Base-by-base conservation (phyloP, 768 basidiomycete species). In the Hericium coralloides region DNA sequence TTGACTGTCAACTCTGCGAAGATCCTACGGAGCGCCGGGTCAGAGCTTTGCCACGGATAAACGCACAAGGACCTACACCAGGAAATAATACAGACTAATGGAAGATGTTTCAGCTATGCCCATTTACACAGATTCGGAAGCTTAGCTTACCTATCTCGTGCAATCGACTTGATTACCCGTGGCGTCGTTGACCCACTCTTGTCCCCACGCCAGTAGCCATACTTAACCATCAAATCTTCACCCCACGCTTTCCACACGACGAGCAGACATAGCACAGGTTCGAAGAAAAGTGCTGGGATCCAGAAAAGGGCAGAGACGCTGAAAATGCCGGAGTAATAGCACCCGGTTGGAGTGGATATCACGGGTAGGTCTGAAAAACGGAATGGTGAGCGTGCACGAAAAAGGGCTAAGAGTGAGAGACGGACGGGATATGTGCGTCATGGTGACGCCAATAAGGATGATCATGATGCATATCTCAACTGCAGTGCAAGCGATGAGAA, bases 171-270 rank as follows among this genome's bases (percentile, higher is more conserved):
- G 31, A 23, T 38, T n/a, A 53, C 9, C 12, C n/a, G 17, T 17
- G 52, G 52, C 37, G 38, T 53, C 14, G 20, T 38, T 17, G 36
- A 38, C 10, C n/a, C 37, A 7, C 12, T 31, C 25, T 26, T 17
- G 39, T 54, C 20, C 15, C 25, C 22, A n/a, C 17, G 38, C 12
- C 14, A 14, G 22, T n/a, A 37, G 12, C 39, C 43, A 4, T 43
- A 23, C 41, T 36, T 22, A 8, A 18, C 14, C 41, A 45, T 20
- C 6, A 43, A 6, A 12, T 54, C 53, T 10, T 45, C 31, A 4
- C 53, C 53, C 53, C 53, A 54, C 4, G 53, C 53, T 43, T 54
- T 54, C 53, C 53, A 54, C 10, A 54, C 41, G 8, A 54, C 53
- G 12, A 54, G 41, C 22, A 31, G 14, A 25, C 53, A 54, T 4